Percentiles rank a stretch among this genome's conserved stretches.
Conservation (phyloP, 1,139 yeast genomes). For the Diutina ranongensis region DNA sequence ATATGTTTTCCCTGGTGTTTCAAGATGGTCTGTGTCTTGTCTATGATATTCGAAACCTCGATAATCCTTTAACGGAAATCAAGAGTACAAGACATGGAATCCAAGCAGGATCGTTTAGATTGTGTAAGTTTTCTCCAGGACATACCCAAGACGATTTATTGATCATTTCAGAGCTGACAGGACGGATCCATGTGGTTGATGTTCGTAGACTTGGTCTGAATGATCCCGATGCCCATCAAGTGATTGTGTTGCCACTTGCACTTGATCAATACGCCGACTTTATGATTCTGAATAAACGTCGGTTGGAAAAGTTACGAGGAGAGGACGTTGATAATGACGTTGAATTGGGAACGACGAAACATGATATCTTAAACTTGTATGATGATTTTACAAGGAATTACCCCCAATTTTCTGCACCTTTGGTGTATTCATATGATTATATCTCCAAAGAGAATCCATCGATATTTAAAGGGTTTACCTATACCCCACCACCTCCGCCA, state of each 20-base stretch:
- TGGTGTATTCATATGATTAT: conserved; percentile 35
- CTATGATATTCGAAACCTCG: conserved; percentile 60
- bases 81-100: conserved; percentile 50
- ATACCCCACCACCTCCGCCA: conserved; percentile 14
- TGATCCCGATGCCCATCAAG: conserved; percentile 49
- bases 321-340: too few relatives aligned
- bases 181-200: conserved; percentile 76
- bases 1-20: conserved; percentile 66
- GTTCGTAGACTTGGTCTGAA: conserved; percentile 41
- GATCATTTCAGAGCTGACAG: conserved; percentile 73
- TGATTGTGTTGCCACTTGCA: conserved; percentile 37
- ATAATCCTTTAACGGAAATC: conserved; percentile 25
- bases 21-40: conserved; percentile 75
- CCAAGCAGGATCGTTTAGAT: conserved; percentile 51
- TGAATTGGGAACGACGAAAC: too few relatives aligned
- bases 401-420: conserved; percentile 24
- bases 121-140: conserved; percentile 53
- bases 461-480: conserved; percentile 27
- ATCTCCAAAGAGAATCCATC: conserved; percentile 10
- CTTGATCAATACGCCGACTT: conserved; percentile 7
- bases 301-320: conserved; percentile 3
- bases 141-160: conserved; percentile 60
- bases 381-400: conserved; percentile 9
- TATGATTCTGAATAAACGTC: conserved; percentile 1
- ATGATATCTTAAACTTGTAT: conserved; percentile 11